Conservation (phyloP, 257 asterid species). For the Striga asiatica region DNA sequence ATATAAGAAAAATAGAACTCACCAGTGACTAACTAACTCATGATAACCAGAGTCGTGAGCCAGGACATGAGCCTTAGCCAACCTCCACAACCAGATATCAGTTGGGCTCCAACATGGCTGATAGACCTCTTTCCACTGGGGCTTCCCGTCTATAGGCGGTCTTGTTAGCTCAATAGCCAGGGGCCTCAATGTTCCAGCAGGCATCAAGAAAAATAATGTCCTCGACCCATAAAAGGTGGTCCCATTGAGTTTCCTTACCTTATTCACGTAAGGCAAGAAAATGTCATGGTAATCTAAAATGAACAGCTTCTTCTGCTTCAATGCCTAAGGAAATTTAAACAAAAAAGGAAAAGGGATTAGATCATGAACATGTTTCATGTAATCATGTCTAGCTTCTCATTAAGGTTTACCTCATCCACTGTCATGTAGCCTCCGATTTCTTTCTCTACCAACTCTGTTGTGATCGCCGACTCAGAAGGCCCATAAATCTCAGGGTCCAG, state of each 20-base stretch:
- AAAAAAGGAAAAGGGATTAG: too few species aligned
- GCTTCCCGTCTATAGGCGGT: constrained; percentile 47
- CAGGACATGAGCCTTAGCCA: constrained; percentile 61
- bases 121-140: constrained; percentile 51
- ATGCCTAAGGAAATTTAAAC: constrained; percentile 33
- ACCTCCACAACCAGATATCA: constrained; percentile 62
- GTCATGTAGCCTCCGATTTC: constrained; percentile 38
- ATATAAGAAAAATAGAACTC: constrained; percentile 6
- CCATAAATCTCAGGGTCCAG: constrained; percentile 67
- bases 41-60: constrained; percentile 80
- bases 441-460: constrained; percentile 35
- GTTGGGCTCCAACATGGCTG: constrained; percentile 41
- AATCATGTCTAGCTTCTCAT: background rate
- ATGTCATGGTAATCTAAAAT: constrained; percentile 65
- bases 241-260: constrained; percentile 44
- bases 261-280: constrained; percentile 52
- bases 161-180: constrained; percentile 67
- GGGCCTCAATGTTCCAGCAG: constrained; percentile 41
- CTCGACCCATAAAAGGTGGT: constrained; percentile 70
- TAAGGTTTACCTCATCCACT: constrained; percentile 59
- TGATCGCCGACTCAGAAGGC: constrained; percentile 61
- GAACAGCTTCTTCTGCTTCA: constrained; percentile 56
- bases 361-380: background rate
- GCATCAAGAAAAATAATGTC: constrained; percentile 48
- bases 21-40: constrained; percentile 79